A percentile compares a stretch with the other conserved stretches of the same genome.
Conservation (phyloP, 805 yeast genomes). For the Ogataea sp. region DNA sequence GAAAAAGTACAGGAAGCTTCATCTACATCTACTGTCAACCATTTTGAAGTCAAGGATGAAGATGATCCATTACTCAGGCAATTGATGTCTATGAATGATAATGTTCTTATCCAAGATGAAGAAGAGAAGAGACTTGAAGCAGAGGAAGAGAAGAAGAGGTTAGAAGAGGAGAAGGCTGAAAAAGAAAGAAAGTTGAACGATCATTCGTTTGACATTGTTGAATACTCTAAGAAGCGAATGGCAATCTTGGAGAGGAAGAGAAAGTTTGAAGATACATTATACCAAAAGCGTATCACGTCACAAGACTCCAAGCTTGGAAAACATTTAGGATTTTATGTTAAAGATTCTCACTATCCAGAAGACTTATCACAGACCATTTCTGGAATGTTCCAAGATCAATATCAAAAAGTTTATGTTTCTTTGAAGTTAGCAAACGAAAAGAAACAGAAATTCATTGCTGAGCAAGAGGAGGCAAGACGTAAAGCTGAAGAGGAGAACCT, state of each 20-base stretch:
- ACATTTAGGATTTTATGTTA: constrained; percentile 23
- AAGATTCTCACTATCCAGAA: constrained; percentile 14
- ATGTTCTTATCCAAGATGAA: background rate
- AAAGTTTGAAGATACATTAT: constrained; percentile 24
- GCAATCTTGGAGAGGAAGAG: constrained; percentile 26
- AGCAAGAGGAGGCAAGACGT: constrained; percentile 21
- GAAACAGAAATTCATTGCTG: constrained; percentile 18
- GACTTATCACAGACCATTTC: constrained; percentile 12
- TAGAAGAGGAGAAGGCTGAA: constrained; percentile 21
- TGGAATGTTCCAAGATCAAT: constrained; percentile 12
- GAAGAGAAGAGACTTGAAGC: constrained; percentile 2
- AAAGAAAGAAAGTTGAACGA: constrained; percentile 13
- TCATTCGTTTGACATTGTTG: constrained; percentile 53
- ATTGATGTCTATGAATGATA: background rate
- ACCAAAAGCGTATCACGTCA: constrained; percentile 22
- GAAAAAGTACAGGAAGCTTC: background rate
- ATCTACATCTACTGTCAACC: background rate
- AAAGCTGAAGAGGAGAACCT: constrained; percentile 15
- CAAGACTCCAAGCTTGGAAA: constrained; percentile 24
- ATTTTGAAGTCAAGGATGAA: constrained; percentile 1
- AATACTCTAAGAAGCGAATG: constrained; percentile 44
- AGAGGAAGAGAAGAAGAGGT: constrained; percentile 1
- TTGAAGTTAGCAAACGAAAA: constrained; percentile 25
- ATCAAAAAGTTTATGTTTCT: constrained; percentile 14
- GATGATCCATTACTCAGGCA: background rate